Evolutionary conservation across 139 green algal species (phyloP).

Genomic region (Zygnema cylindricum): DNA sequence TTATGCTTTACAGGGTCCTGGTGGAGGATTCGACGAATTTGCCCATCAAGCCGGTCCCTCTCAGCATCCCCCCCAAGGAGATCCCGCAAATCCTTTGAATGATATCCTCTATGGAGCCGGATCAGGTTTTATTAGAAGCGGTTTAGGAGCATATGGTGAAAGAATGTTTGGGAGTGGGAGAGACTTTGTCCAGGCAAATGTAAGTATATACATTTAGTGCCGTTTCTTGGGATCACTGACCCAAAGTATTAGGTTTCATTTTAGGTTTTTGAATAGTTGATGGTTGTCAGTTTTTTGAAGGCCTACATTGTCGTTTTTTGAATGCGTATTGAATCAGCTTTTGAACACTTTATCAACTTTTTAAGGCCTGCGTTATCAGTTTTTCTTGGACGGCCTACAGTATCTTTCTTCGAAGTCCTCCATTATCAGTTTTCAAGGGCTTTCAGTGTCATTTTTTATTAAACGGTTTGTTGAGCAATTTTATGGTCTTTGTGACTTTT

Average conservation of each 20-base stretch:
- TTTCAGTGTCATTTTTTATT: too few relatives aligned
- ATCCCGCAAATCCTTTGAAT: slow-evolving; percentile 39
- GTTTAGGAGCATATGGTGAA: slow-evolving; percentile 59
- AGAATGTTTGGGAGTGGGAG: slow-evolving; percentile 37
- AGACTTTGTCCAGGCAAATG: slow-evolving; percentile 57
- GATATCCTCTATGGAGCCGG: slow-evolving; percentile 50
- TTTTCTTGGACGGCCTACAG: background rate
- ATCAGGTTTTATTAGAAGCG: slow-evolving; percentile 44
- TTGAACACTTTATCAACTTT: background rate
- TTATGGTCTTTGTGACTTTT: too few relatives aligned
- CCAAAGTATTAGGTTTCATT: too few relatives aligned
- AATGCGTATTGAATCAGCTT: background rate
- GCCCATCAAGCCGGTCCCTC: slow-evolving; percentile 8
- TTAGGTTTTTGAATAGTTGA: too few relatives aligned
- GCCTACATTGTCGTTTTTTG: too few relatives aligned
- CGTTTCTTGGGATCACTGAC: too few relatives aligned
- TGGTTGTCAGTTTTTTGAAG: too few relatives aligned
- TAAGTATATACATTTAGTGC: too few relatives aligned
- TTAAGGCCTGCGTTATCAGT: background rate
- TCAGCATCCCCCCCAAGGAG: background rate
- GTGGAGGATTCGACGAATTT: slow-evolving; percentile 41
- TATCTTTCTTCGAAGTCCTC: too few relatives aligned
- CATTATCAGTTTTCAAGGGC: too few relatives aligned
- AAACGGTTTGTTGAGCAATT: too few relatives aligned
- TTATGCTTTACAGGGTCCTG: slow-evolving; percentile 26